Conservation (phyloP, 768 basidiomycete species). For the Lentinula detonsa region DNA sequence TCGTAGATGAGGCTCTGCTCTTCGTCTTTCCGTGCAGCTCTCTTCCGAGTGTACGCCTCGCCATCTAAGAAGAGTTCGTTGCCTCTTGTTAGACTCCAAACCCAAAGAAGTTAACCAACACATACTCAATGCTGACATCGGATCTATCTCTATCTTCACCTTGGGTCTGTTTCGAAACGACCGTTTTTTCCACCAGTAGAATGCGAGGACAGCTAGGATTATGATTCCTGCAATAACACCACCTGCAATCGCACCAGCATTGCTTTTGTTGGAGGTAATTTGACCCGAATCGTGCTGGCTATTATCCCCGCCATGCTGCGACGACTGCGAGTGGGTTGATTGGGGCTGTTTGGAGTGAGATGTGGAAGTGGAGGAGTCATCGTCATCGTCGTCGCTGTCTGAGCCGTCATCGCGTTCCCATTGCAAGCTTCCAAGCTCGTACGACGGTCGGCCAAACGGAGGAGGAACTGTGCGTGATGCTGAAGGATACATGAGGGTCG, state of each 20-base stretch:
- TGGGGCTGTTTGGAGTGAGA: not conserved
- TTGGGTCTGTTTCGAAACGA: not conserved
- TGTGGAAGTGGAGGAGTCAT: not conserved
- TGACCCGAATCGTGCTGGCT: not conserved
- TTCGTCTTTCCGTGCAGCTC: not conserved
- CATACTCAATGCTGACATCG: conserved; percentile 1
- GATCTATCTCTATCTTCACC: conserved; percentile 1
- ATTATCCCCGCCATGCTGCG: not conserved
- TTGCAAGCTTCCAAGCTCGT: not conserved
- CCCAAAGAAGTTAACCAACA: not conserved
- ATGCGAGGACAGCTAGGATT: not conserved
- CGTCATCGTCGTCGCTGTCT: conserved; percentile 16
- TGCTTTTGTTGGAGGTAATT: not conserved
- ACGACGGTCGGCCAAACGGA: not conserved
- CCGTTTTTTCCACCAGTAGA: conserved; percentile 1
- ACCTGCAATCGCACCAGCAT: not conserved
- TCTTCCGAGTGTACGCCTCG: not conserved
- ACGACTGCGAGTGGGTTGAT: not conserved
- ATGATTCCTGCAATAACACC: not conserved
- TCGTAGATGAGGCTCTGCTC: not conserved
- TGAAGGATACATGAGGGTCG: not conserved
- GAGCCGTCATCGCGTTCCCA: conserved; percentile 11
- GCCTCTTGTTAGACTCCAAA: not conserved
- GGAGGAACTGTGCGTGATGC: not conserved
- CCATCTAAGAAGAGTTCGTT: not conserved